Evolutionary conservation across 805 yeast genomes (phyloP).

Genomic region (Monosporozyma unispora): DNA sequence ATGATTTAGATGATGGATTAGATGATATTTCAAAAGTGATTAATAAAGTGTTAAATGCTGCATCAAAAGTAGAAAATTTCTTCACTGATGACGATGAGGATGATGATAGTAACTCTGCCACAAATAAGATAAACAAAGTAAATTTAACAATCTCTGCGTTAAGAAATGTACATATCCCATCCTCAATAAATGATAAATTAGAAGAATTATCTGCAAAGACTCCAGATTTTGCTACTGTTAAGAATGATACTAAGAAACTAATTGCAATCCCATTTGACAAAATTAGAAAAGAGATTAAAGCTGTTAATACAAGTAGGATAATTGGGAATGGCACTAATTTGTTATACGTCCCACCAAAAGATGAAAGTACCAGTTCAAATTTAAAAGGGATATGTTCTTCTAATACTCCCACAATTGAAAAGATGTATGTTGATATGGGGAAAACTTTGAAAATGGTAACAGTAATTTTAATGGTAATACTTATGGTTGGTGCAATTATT

Average conservation of each 20-base stretch:
- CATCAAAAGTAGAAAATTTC: conserved; percentile 44
- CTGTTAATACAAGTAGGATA: conserved; percentile 24
- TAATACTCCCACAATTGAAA: conserved; percentile 32
- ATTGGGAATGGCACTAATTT: conserved; percentile 10
- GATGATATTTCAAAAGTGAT: conserved; percentile 49
- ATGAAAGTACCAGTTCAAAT: conserved; percentile 7
- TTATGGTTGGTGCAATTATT: conserved; percentile 35
- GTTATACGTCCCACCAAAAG: conserved; percentile 36
- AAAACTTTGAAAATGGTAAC: conserved; percentile 30
- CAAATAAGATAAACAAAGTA: conserved; percentile 25
- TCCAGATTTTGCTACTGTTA: conserved; percentile 59
- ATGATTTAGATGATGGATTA: conserved; percentile 58
- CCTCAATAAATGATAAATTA: conserved; percentile 50
- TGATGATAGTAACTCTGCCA: conserved; percentile 20
- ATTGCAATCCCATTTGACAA: conserved; percentile 53
- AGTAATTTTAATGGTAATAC: conserved; percentile 32
- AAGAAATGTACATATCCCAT: conserved; percentile 54
- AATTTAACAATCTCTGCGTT: conserved; percentile 50
- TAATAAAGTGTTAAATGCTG: conserved; percentile 45
- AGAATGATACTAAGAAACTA: conserved; percentile 45
- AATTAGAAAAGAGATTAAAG: conserved; percentile 34
- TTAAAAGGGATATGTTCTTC: conserved; percentile 33
- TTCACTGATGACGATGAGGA: conserved; percentile 40
- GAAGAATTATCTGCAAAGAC: conserved; percentile 41
- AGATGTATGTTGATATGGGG: conserved; percentile 30